Evolutionary conservation across 2,329 filamentous ascomycete genomes (phyloP).

Genomic region (Aureobasidium vineae): DNA sequence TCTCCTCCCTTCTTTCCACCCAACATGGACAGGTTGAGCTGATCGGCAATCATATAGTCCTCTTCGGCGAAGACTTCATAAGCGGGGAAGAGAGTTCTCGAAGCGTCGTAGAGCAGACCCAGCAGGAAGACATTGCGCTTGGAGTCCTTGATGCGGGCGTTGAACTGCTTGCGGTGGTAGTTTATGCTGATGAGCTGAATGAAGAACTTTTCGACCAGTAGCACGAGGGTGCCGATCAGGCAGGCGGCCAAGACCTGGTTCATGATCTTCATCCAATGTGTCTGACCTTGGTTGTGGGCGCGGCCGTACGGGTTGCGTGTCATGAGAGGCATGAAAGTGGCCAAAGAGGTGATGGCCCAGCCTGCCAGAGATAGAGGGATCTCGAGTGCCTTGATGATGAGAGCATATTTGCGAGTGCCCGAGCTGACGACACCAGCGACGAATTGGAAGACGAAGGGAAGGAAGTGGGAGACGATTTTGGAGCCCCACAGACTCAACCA

Average conservation of each 20-base stretch:
- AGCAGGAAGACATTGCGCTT: slow-evolving; percentile 83
- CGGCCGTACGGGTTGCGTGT: slow-evolving; percentile 37
- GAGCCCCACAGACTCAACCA: slow-evolving; percentile 63
- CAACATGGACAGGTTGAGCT: slow-evolving; percentile 58
- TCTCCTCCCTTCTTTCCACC: slow-evolving; percentile 53
- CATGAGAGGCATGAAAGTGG: slow-evolving; percentile 55
- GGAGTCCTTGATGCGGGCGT: slow-evolving; percentile 78
- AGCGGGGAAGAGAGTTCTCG: slow-evolving; percentile 81
- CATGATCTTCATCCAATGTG: slow-evolving; percentile 56
- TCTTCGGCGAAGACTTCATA: slow-evolving; percentile 86
- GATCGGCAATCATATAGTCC: slow-evolving; percentile 88
- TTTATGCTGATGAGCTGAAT: slow-evolving; percentile 82
- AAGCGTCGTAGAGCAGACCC: slow-evolving; percentile 85
- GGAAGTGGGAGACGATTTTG: slow-evolving; percentile 58
- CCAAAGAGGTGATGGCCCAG: slow-evolving; percentile 59
- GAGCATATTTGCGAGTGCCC: slow-evolving; percentile 62
- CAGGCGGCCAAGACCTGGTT: slow-evolving; percentile 64
- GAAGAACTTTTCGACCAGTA: slow-evolving; percentile 73
- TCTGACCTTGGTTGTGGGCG: slow-evolving; percentile 12
- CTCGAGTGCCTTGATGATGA: slow-evolving; percentile 58
- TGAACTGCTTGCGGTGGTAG: slow-evolving; percentile 82
- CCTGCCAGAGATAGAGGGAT: slow-evolving; percentile 60
- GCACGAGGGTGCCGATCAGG: slow-evolving; percentile 66
- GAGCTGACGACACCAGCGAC: slow-evolving; percentile 63
- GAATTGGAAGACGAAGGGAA: slow-evolving; percentile 61